phyloP scores from a whole-genome alignment of 2,329 filamentous ascomycete species.

The Pseudogymnoascus sp. region DNA sequence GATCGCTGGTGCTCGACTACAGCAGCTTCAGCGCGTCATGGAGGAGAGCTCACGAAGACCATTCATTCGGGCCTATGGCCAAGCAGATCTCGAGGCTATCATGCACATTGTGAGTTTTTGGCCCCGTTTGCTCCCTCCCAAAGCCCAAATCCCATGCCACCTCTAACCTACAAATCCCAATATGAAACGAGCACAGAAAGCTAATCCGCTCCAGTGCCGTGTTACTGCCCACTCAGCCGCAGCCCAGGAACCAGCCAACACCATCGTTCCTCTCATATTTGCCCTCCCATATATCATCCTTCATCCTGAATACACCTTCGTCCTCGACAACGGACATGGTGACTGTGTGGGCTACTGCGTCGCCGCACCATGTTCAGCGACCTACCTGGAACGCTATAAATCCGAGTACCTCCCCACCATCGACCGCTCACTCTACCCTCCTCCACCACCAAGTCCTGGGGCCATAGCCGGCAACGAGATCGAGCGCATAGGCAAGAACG shows the following conservation, averaged over 20 bases:
- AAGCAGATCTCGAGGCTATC: neutral
- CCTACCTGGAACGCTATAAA: constrained; percentile 1
- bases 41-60: constrained; percentile 1
- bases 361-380: neutral
- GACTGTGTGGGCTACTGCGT: neutral
- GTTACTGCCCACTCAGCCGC: constrained; percentile 3
- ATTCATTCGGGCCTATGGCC: constrained; percentile 3
- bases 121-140: neutral
- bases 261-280: constrained; percentile 10
- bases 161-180: neutral
- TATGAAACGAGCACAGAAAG: neutral
- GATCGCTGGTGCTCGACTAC: constrained; percentile 1
- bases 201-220: constrained; percentile 3
- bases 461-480: constrained; percentile 5
- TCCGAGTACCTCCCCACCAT: constrained; percentile 2
- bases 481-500: neutral
- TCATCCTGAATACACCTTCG: neutral
- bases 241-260: constrained; percentile 3
- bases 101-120: constrained; percentile 7
- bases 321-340: constrained; percentile 5
- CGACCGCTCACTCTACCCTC: neutral
- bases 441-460: neutral
- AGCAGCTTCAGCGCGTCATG: constrained; percentile 1
- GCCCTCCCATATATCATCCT: constrained; percentile 6
- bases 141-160: neutral